Percentiles rank a stretch among this genome's conserved stretches.
Evolutionary conservation across 192 early-diverging fungal genomes (phyloP).

Genomic region (Endogone sp.): DNA sequence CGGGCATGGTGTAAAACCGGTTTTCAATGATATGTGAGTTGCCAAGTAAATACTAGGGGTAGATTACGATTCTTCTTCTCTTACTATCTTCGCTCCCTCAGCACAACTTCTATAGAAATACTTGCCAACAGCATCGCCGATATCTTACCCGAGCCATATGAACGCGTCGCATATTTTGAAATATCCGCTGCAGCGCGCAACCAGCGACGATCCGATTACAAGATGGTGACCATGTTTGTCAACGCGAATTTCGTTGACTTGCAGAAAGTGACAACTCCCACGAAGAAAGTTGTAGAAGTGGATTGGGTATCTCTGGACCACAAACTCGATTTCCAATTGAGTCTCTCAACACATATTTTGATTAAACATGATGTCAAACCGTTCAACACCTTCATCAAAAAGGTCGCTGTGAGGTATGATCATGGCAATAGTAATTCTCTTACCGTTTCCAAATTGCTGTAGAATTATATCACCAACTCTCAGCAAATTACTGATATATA

Average conservation of each 20-base stretch:
- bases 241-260: conserved; percentile 25
- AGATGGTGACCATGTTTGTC: conserved; percentile 27
- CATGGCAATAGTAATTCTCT: background rate
- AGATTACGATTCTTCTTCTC: too few species aligned
- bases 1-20: conserved; percentile 16
- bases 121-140: conserved; percentile 5
- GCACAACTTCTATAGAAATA: conserved; percentile 18
- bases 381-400: conserved; percentile 39
- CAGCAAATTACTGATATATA: too few species aligned
- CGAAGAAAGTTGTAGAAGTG: conserved; percentile 21
- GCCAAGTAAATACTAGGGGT: background rate
- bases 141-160: conserved; percentile 8
- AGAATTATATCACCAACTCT: too few species aligned
- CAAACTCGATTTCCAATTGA: conserved; percentile 34
- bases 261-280: conserved; percentile 22
- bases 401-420: conserved; percentile 24
- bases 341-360: conserved; percentile 12
- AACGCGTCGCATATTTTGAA: conserved; percentile 23
- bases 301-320: conserved; percentile 32
- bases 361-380: conserved; percentile 35
- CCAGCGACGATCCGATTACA: conserved; percentile 19
- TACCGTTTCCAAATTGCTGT: background rate
- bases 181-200: conserved; percentile 34
- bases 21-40: conserved; percentile 30
- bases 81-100: background rate